phyloP scores from a whole-genome alignment of 108 stramenopile genomes.

The Stephanodiscus minutulus region DNA sequence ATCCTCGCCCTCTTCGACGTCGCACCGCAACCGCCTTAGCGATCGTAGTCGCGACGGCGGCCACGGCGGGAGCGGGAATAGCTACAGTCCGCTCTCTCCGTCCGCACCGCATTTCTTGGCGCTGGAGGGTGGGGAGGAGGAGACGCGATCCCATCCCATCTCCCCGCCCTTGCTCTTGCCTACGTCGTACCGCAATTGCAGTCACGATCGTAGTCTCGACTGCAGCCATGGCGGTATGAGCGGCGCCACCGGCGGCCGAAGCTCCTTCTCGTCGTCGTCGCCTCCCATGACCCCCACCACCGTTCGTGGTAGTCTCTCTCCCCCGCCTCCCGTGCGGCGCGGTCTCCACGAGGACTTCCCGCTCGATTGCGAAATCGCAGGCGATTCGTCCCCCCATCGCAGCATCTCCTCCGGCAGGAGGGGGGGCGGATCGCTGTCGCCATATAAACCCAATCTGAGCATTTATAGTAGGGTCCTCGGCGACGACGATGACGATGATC shows the following conservation, averaged over 20 bases:
- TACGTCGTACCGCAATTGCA: neutral
- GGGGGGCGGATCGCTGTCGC: neutral
- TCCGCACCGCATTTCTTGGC: neutral
- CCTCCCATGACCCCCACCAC: neutral
- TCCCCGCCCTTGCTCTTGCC: neutral
- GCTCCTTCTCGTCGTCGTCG: neutral
- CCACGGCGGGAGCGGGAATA: neutral
- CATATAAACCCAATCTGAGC: neutral
- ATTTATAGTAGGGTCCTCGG: neutral
- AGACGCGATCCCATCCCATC: neutral
- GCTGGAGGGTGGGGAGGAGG: neutral
- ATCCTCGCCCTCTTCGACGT: neutral
- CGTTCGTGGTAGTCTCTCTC: neutral
- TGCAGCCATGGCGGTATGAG: neutral
- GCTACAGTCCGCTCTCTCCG: neutral
- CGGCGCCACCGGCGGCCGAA: neutral
- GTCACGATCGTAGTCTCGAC: neutral
- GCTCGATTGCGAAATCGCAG: neutral
- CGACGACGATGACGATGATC: neutral
- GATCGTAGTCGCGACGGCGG: neutral
- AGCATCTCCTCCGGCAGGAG: constrained; percentile 5
- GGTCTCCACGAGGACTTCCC: neutral
- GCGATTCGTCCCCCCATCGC: neutral
- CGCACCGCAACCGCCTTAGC: neutral
- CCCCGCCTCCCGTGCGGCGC: neutral